Base-by-base conservation (phyloP, 768 basidiomycete genomes). In the Thelephora ganbajun region DNA sequence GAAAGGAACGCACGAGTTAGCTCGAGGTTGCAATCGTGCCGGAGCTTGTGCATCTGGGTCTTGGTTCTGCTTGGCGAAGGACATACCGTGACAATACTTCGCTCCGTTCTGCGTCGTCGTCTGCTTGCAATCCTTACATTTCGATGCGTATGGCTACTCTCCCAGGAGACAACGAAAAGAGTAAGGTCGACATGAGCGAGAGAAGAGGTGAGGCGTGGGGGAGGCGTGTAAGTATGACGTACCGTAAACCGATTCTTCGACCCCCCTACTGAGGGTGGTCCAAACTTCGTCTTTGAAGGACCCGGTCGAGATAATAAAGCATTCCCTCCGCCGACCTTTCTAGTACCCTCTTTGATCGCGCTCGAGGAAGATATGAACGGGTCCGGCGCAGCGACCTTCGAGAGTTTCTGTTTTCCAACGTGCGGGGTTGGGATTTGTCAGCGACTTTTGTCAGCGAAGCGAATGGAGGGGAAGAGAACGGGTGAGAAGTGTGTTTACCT, bases 121-220 rank as follows among this genome's bases (percentile, higher is more conserved):
- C 57, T 81, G 80, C 63, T 89, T 89, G 59, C 88, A 91, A 56
- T 88, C 87, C 63, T 83, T 90, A 60, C 87, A 91, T 61, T 84
- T 88, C 34, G 75, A 73, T 64, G 84, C 79, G 67, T 91, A 91
- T 33, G 88, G 88, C 83, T 89, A 59, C 6, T 37, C n/a, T n/a
- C n/a, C 12, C 11, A 3, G 14, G 51, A 34, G 44, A 33, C 33
- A 62, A 53, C 54, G 36, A 49, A 16, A 44, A 30, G 26, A 30
- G 26, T 30, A 4, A 30, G 26, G 9, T 30, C 26, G 9, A 9
- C 26, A 4, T 9, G 9, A 9, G 9, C 26, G 26, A 30, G 26
- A 30, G 4, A 9, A 30, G 9, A 9, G 26, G 26, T 30, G 26
- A 30, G 26, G 9, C 4, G 26, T 4, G 26, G 26, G 26, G 26